Evolutionary conservation across 169 alveolate genomes (phyloP), one percentile per base, ranked within the genome.

Genomic region (Amoebophrya sp.): DNA sequence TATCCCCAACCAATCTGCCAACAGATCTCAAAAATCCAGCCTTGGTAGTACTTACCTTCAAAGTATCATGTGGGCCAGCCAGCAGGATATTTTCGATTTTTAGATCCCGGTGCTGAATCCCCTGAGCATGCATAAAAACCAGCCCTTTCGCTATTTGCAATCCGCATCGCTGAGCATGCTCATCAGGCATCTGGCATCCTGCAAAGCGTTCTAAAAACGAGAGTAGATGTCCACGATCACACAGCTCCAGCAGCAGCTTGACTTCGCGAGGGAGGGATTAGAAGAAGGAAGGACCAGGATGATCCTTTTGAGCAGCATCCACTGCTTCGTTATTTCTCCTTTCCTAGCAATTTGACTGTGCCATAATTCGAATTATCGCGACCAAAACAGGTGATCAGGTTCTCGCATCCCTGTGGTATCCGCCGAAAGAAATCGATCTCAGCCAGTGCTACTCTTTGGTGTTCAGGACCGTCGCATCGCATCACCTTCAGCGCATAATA

Each of bases 41-140:
- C n/a, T n/a, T n/a, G n/a, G n/a, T n/a, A n/a, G n/a, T n/a, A n/a
- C n/a, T n/a, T n/a, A n/a, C n/a, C n/a, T n/a, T n/a, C n/a, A n/a
- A n/a, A n/a, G n/a, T n/a, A n/a, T n/a, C n/a, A n/a, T n/a, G n/a
- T n/a, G n/a, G n/a, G n/a, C n/a, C n/a, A n/a, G 65, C 65, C 89
- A 95, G 40, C 40, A 96, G 93, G 90, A 96, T 95, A 92, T 97
- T 97, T 94, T 95, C 98, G 53, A 96, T 95, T 95, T 96, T 97
- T 41, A 96, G 93, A 95, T 96, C 98, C 93, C 96, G 95, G 94
- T 95, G 98, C 92, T 95, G 95, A 14, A 95, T 95, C 89, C 97
- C 96, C 77, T 96, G 97, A 83, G 90, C 65, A 95, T 97, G 98
- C 95, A 96, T 94, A 41, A 93, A 95, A 39, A 90, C 92, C 54